Conservation (phyloP, 148 eudicot species). For the Rhododendron simsii region DNA sequence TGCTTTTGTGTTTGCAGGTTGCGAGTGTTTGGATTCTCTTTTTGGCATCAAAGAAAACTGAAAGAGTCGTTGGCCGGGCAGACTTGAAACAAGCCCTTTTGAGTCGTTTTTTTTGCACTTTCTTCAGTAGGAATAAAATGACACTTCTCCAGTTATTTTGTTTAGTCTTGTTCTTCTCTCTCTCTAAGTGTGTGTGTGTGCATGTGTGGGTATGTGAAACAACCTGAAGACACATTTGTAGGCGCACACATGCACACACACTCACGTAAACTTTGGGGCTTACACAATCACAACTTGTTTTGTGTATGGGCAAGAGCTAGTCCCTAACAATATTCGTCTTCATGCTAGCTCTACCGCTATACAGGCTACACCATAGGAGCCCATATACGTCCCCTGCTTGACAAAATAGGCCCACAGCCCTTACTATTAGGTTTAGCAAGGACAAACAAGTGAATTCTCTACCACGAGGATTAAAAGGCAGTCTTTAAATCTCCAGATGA, state of each 20-base stretch:
- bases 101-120: background rate
- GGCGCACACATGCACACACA: background rate
- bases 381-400: background rate
- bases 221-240: background rate
- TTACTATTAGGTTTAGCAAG: background rate
- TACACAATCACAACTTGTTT: background rate
- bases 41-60: background rate
- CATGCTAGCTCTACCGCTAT: background rate
- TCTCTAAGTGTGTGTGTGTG: background rate
- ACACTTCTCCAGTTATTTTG: background rate
- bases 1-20: background rate
- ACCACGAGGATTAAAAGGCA: background rate
- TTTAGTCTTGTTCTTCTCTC: background rate
- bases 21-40: background rate
- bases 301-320: background rate
- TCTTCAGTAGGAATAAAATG: background rate
- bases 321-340: background rate
- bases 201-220: too few species aligned
- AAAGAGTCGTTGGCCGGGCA: background rate
- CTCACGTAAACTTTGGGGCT: background rate
- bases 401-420: background rate
- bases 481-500: background rate
- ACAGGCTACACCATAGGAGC: background rate
- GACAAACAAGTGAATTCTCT: background rate
- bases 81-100: background rate